Evolutionary conservation across 139 green algal species (phyloP), one percentile per base, ranked within the genome.

Genomic region (Asterochloris sp.): DNA sequence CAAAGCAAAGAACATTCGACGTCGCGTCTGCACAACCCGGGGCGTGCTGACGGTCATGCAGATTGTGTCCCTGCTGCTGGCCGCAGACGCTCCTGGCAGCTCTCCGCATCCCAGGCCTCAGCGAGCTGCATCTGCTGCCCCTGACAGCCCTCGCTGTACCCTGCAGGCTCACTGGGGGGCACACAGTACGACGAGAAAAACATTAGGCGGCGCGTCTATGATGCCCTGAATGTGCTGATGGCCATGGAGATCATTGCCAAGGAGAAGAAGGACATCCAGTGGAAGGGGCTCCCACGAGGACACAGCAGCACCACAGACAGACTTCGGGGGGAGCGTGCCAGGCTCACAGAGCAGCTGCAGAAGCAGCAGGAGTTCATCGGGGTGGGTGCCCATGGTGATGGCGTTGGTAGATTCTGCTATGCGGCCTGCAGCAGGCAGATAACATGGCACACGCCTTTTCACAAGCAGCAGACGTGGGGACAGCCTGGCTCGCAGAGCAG

Each of bases 221-320:
- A 99, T 81, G 97, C 96, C 0, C 92, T 99, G 62, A 99, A 99
- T 86, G 97, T 99, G 82, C 91, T 99, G 17, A 95, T 97, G 89
- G 96, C 96, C 11, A 93, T 98, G 79, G 91, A 95, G 84, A 95
- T 98, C 74, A 98, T 99, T 63, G 77, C 83, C 73, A 98, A 97
- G 86, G 92, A 96, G 77, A 96, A 97, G 85, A 98, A 99, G 88
- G 86, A 94, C 78, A 95, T 98, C 78, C 62, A 76, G 10, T 98
- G 94, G 94, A 82, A 84, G 13, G 93, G 94, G 23, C 89, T 95
- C 84, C 92, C 94, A 0, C 38, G 74, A 38, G 81, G 83, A 63
- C 60, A 69, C 27, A 15, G 21, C 54, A 68, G n/a, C 75, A 19
- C 28, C 38, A 10, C 74, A 4, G 85, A 94, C 38, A 76, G 75